phyloP scores from a whole-genome alignment of 495 filamentous ascomycete genomes.

The Tuber melanosporum region DNA sequence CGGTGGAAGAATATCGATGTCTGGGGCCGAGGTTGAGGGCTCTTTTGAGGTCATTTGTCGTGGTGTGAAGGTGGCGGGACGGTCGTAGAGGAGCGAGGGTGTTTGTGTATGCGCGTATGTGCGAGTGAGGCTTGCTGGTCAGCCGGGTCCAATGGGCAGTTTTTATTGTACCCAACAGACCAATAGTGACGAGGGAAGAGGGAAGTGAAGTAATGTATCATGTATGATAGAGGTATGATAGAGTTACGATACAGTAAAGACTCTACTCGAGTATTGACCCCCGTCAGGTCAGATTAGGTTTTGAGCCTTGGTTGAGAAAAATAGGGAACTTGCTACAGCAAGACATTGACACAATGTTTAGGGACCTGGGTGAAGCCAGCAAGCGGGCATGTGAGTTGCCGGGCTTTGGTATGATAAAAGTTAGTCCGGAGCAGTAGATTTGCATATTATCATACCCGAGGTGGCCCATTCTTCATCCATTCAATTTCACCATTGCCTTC shows the following conservation, averaged over 20 bases:
- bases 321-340: neutral
- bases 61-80: neutral
- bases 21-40: constrained; percentile 25
- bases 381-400: neutral
- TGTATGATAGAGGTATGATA: neutral
- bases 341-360: neutral
- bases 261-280: neutral
- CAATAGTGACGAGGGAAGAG: neutral
- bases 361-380: neutral
- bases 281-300: neutral
- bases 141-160: neutral
- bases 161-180: neutral
- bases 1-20: constrained; percentile 33
- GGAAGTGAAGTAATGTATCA: neutral
- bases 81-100: neutral
- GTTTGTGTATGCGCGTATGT: neutral
- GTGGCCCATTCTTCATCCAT: neutral
- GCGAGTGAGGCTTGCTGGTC: neutral
- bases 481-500: neutral
- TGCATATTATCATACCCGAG: neutral
- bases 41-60: neutral
- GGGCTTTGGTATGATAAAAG: no score
- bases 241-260: neutral
- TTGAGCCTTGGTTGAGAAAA: neutral
- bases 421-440: neutral